phyloP scores from a whole-genome alignment of 2,329 filamentous ascomycete species.

The Truncatella angustata region DNA sequence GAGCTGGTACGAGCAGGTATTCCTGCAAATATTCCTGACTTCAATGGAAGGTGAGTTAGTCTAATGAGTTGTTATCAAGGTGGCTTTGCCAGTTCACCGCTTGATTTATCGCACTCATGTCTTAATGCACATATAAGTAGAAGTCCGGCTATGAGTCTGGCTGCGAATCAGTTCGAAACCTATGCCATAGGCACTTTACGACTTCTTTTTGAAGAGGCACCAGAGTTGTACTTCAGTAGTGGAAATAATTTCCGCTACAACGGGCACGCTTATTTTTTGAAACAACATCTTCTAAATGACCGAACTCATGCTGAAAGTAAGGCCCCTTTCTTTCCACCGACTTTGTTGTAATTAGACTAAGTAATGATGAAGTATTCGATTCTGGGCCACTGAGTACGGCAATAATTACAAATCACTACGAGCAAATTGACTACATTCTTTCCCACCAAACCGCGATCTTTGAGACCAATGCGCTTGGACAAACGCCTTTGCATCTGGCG shows the following conservation, averaged over 20 bases:
- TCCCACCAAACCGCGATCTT: neutral
- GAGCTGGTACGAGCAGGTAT: neutral
- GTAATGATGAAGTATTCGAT: neutral
- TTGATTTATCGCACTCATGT: no score
- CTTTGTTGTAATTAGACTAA: no score
- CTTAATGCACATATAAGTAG: no score
- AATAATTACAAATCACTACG: neutral
- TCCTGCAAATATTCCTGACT: neutral
- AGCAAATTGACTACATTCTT: neutral
- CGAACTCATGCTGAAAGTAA: neutral
- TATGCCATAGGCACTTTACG: neutral
- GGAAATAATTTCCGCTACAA: neutral
- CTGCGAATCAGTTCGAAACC: neutral
- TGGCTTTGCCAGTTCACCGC: no score
- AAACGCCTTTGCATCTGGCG: neutral
- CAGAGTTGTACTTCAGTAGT: neutral
- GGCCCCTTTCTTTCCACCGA: no score
- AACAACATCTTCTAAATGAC: no score
- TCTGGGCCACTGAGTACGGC: neutral
- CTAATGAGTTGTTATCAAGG: neutral
- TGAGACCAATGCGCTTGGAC: neutral
- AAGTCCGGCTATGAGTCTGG: neutral
- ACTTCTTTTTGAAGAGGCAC: neutral
- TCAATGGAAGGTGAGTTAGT: neutral
- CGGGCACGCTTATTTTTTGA: no score